Percentiles rank a stretch among this genome's conserved stretches.
Evolutionary conservation across 1,139 yeast species (phyloP).

Genomic region (Kurtzmaniella quercitrusa): DNA sequence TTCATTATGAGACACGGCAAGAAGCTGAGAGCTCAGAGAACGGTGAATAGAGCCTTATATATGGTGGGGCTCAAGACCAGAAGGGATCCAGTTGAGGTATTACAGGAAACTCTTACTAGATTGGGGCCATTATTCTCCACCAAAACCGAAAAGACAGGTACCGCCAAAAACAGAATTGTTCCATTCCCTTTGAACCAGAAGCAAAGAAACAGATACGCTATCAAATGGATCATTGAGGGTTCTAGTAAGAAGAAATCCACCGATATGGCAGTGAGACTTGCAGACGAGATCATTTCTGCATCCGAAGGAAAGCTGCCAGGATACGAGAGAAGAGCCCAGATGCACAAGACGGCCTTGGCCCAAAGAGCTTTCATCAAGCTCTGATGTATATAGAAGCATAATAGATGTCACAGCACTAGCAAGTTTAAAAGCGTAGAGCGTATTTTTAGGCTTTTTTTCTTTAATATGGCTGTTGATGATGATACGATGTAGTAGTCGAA

Average conservation of each 20-base stretch:
- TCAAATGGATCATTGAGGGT: conserved; percentile 86
- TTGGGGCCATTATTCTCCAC: conserved; percentile 84
- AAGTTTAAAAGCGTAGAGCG: too few species aligned
- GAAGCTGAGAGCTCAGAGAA: conserved; percentile 74
- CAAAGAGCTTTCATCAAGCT: conserved; percentile 66
- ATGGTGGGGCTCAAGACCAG: conserved; percentile 70
- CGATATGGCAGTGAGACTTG: conserved; percentile 81
- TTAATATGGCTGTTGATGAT: too few species aligned
- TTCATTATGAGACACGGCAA: conserved; percentile 92
- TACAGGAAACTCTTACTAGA: conserved; percentile 71
- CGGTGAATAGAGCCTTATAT: conserved; percentile 74
- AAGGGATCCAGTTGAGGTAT: conserved; percentile 69
- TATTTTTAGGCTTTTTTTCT: too few species aligned
- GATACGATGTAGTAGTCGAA: too few species aligned
- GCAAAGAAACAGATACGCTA: conserved; percentile 83
- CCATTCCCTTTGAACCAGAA: conserved; percentile 81
- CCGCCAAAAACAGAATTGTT: conserved; percentile 74
- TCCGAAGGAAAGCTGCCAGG: conserved; percentile 77
- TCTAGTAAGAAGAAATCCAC: conserved; percentile 73
- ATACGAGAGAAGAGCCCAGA: conserved; percentile 74
- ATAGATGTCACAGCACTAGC: not conserved
- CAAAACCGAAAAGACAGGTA: conserved; percentile 76
- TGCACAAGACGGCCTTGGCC: conserved; percentile 82
- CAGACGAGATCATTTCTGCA: conserved; percentile 82
- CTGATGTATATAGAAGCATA: not conserved